Percentiles rank a stretch among this genome's conserved stretches.
These are phyloP conservation scores for Pseudogymnoascus sp. DNA, from an alignment of 2,329 filamentous ascomycete genomes.

Conservation along the genomic window DNA sequence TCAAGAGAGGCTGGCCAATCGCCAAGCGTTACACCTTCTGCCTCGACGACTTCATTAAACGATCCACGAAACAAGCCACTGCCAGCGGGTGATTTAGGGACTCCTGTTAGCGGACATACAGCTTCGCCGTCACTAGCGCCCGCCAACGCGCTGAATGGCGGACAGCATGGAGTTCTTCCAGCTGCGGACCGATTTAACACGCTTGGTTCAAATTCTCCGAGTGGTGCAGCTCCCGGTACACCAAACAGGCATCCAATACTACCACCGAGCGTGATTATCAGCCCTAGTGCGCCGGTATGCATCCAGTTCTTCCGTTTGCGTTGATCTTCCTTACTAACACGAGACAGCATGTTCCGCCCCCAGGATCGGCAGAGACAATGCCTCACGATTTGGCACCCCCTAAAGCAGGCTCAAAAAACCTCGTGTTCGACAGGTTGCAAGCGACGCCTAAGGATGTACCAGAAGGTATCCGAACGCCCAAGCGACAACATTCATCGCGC, in stretches of 20 bases:
- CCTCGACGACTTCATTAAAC: slow-evolving; percentile 78
- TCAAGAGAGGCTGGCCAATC: slow-evolving; percentile 50
- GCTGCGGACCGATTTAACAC: slow-evolving; percentile 36
- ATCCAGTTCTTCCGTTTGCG: neutral
- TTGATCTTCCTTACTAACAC: neutral
- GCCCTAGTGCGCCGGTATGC: slow-evolving; percentile 83
- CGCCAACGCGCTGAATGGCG: slow-evolving; percentile 23
- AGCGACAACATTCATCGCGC: slow-evolving; percentile 91
- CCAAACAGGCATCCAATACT: slow-evolving; percentile 55
- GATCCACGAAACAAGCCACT: slow-evolving; percentile 78
- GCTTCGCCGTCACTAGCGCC: slow-evolving; percentile 20
- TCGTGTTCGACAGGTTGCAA: slow-evolving; percentile 81
- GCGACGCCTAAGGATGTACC: slow-evolving; percentile 94
- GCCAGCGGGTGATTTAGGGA: slow-evolving; percentile 43
- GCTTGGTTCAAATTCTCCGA: slow-evolving; percentile 30
- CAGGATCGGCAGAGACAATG: slow-evolving; percentile 94
- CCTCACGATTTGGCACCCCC: slow-evolving; percentile 92
- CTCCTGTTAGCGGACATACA: slow-evolving; percentile 16
- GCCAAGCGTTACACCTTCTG: slow-evolving; percentile 67
- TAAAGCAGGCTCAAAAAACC: slow-evolving; percentile 81
- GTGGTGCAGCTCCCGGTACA: slow-evolving; percentile 43
- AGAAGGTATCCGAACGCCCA: slow-evolving; percentile 88
- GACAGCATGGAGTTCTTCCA: slow-evolving; percentile 21
- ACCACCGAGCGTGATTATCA: slow-evolving; percentile 86
- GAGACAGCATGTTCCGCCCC: slow-evolving; percentile 74